These are phyloP conservation scores for Brassica cretica DNA, from an alignment of 345 rosid genomes.

Conservation along the genomic window DNA sequence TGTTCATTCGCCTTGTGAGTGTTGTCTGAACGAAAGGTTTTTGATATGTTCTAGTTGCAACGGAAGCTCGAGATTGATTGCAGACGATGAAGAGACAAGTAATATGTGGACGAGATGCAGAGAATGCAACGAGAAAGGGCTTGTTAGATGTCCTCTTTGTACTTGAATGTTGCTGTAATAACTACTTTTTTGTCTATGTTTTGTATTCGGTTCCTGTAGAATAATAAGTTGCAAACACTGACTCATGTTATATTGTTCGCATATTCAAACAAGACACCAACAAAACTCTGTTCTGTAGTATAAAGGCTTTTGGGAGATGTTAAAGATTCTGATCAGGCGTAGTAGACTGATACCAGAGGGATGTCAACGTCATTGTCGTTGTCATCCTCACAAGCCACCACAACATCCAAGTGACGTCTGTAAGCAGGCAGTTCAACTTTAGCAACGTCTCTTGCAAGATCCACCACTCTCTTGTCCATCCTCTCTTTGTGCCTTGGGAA, in stretches of 20 bases:
- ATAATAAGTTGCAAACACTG: neutral
- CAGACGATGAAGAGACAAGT: neutral
- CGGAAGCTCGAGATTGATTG: constrained; percentile 64
- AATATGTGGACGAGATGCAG: neutral
- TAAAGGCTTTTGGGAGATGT: neutral
- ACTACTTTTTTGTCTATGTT: neutral
- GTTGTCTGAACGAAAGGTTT: constrained; percentile 61
- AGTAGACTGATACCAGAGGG: neutral
- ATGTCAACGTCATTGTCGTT: neutral
- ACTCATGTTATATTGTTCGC: neutral
- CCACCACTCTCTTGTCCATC: neutral
- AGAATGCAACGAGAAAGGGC: neutral
- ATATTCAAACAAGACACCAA: neutral
- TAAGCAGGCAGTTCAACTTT: neutral
- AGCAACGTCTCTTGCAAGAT: neutral
- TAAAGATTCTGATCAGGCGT: neutral
- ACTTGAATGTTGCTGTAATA: neutral
- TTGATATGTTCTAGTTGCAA: constrained; percentile 67
- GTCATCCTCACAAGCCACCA: constrained; percentile 1
- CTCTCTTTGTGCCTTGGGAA: constrained; percentile 49
- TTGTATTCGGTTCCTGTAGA: neutral
- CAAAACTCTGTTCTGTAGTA: neutral
- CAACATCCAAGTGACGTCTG: constrained; percentile 1
- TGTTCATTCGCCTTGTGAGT: constrained; percentile 43
- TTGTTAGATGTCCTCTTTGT: neutral